phyloP scores from a whole-genome alignment of 2,329 filamentous ascomycete genomes.

The Aspergillus ustus region DNA sequence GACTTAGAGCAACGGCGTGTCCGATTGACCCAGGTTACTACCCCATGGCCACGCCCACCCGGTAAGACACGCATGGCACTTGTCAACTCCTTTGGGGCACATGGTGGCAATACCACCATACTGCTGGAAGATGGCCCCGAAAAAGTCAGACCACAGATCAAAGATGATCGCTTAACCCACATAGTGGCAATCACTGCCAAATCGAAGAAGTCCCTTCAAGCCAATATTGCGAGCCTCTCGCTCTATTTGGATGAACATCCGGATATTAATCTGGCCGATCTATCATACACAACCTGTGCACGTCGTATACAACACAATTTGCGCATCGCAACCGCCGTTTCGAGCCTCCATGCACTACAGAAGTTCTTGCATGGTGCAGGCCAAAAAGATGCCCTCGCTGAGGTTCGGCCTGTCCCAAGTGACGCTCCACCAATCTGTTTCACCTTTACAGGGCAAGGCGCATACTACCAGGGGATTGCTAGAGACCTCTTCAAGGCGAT shows the following conservation, averaged over 20 bases:
- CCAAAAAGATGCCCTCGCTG: slow-evolving; percentile 38
- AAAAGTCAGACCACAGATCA: slow-evolving; percentile 51
- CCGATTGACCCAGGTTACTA: slow-evolving; percentile 49
- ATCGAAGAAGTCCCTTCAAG: slow-evolving; percentile 45
- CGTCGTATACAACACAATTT: slow-evolving; percentile 42
- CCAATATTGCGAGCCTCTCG: slow-evolving; percentile 59
- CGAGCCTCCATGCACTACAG: slow-evolving; percentile 3
- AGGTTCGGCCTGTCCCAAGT: slow-evolving; percentile 58
- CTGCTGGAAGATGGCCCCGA: slow-evolving; percentile 61
- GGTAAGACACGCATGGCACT: slow-evolving; percentile 35
- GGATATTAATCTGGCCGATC: slow-evolving; percentile 54
- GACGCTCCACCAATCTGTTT: slow-evolving; percentile 14
- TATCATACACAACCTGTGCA: slow-evolving; percentile 71
- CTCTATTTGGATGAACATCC: slow-evolving; percentile 37
- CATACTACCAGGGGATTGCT: slow-evolving; percentile 9
- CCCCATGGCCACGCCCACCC: slow-evolving; percentile 26
- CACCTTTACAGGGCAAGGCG: slow-evolving; percentile 20
- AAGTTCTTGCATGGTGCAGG: slow-evolving; percentile 9
- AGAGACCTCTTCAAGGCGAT: slow-evolving; percentile 34
- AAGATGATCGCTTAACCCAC: slow-evolving; percentile 56
- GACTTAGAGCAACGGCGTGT: slow-evolving; percentile 35
- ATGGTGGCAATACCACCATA: slow-evolving; percentile 70
- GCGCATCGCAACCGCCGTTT: slow-evolving; percentile 13
- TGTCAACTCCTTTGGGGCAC: slow-evolving; percentile 72
- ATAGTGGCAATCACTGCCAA: slow-evolving; percentile 63